Conservation (phyloP, 495 filamentous ascomycete species). For the Glarea lozoyensis region DNA sequence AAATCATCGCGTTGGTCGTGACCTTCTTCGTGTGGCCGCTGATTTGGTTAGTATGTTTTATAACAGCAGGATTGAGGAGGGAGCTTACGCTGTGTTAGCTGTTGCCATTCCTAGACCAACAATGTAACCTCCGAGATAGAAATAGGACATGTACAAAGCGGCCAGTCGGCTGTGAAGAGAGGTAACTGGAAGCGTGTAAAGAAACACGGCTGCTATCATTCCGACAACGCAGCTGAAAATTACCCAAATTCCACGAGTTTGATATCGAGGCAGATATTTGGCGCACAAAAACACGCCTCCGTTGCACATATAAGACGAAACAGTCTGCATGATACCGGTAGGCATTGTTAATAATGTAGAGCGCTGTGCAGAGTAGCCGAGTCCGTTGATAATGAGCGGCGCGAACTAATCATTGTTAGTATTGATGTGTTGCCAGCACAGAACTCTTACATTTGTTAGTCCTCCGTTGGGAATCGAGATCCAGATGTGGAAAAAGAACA, state of each 20-base stretch:
- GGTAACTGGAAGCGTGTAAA: conserved; percentile 17
- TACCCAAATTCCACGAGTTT: conserved; percentile 18
- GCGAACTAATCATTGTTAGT: conserved; percentile 15
- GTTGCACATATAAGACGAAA: conserved; percentile 22
- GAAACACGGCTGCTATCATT: conserved; percentile 17
- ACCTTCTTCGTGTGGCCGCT: conserved; percentile 12
- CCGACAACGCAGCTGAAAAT: conserved; percentile 22
- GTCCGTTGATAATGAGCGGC: conserved; percentile 15
- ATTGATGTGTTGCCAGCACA: conserved; percentile 43
- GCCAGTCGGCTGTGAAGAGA: conserved; percentile 16
- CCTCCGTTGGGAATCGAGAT: conserved; percentile 1
- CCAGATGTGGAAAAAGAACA: conserved; percentile 19
- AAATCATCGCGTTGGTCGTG: conserved; percentile 1
- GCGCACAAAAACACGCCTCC: conserved; percentile 18
- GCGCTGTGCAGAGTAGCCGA: conserved; percentile 11
- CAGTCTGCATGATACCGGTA: conserved; percentile 30
- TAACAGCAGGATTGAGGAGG: neutral
- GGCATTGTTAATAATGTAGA: conserved; percentile 30
- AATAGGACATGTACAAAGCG: conserved; percentile 21
- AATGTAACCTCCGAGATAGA: conserved; percentile 19
- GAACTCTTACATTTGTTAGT: conserved; percentile 29
- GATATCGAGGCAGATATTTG: conserved; percentile 13
- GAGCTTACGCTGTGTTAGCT: conserved; percentile 10
- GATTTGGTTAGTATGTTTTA: conserved; percentile 8
- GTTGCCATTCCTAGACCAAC: conserved; percentile 21